These are phyloP conservation scores for Beauveria brongniartii DNA, from an alignment of 2,329 filamentous ascomycete genomes.

Conservation along the genomic window DNA sequence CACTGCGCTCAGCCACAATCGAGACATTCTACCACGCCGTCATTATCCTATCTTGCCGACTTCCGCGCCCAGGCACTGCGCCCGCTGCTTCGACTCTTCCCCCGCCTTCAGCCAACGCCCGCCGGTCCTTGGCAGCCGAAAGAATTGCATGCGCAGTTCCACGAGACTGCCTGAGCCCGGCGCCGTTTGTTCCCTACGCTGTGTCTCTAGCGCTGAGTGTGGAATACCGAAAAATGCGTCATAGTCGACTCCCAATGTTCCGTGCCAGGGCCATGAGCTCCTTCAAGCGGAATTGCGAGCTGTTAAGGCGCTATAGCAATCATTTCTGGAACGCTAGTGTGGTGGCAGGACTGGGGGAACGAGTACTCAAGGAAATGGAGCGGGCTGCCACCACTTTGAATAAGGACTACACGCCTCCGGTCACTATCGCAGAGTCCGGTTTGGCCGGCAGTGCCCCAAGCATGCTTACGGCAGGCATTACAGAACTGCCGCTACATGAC, in stretches of 20 bases:
- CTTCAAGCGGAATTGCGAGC: conserved; percentile 46
- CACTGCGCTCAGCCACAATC: conserved; percentile 40
- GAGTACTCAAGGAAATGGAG: conserved; percentile 49
- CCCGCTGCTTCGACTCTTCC: conserved; percentile 35
- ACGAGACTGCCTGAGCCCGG: conserved; percentile 41
- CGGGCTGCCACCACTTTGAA: conserved; percentile 40
- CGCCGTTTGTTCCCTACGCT: conserved; percentile 55
- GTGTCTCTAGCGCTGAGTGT: conserved; percentile 54
- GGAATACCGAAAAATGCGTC: conserved; percentile 56
- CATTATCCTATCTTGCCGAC: conserved; percentile 53
- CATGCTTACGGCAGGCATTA: conserved; percentile 14
- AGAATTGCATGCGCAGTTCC: conserved; percentile 48
- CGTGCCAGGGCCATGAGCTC: conserved; percentile 44
- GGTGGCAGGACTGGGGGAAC: conserved; percentile 45
- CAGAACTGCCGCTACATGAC: conserved; percentile 17
- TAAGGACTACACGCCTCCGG: conserved; percentile 24
- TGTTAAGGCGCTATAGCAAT: conserved; percentile 44
- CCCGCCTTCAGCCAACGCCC: conserved; percentile 43
- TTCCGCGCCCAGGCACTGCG: conserved; percentile 32
- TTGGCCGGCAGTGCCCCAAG: conserved; percentile 5
- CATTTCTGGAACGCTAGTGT: conserved; percentile 51
- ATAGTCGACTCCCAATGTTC: conserved; percentile 51
- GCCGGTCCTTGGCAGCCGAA: conserved; percentile 49
- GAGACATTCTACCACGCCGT: conserved; percentile 58
- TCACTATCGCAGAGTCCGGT: conserved; percentile 5